Evolutionary conservation across 768 basidiomycete species (phyloP), one percentile per base, ranked within the genome.

Genomic region (Mycena rosella): DNA sequence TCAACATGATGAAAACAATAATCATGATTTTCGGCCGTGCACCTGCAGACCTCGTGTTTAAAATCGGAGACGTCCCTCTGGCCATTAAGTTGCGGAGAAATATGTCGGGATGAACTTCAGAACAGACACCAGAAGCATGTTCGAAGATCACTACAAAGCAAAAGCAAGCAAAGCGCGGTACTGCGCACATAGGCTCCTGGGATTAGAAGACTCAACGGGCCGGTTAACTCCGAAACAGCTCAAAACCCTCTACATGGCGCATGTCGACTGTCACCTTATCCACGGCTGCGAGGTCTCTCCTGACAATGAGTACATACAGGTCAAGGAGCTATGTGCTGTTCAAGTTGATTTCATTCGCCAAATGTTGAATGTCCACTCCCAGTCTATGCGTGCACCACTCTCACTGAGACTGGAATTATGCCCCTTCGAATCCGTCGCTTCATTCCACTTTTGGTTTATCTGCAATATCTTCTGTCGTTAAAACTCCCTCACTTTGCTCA

Each of bases 1-100:
- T 78, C 45, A 78, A 71, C 67, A 65, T 69, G 20, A 14, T 67
- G 1, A 76, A 76, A 54, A 74, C 75, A 2, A 29, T 36, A 7
- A 40, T 53, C 17, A 66, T 74, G 68, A 54, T 73, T 10, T 72
- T 72, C 20, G 13, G 3, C 56, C 68, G 7, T n/a, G 18, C 9
- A 20, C 40, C 45, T 71, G 71, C 44, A 13, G 10, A 15, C 40
- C 40, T 20, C 10, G 47, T 27, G 15, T 48, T 48, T 5, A 48
- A 11, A 9, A 10, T 48, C 22, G 47, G 47, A 22, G n/a, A 10
- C 14, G 24, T n/a, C 4, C 4, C 20, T 3, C n/a, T 48, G 15
- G 11, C 15, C n/a, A 48, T 48, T 17, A 48, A 48, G n/a, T 48
- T 9, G 47, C 14, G 11, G 47, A 48, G 47, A 48, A 48, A n/a